Base-by-base conservation (phyloP, 768 basidiomycete genomes). In the Macrocybe gigantea region DNA sequence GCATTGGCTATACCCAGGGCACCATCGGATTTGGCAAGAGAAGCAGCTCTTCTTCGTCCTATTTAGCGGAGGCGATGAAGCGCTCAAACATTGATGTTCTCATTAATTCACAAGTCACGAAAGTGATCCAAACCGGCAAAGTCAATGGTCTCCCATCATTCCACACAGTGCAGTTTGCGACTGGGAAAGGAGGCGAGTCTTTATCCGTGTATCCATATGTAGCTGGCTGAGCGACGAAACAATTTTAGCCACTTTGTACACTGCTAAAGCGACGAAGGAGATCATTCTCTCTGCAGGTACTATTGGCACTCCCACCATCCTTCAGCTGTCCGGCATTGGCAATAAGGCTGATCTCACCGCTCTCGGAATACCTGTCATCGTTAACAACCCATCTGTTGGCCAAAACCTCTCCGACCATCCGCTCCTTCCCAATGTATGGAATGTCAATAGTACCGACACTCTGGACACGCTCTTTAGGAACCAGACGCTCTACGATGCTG, bases 251-350 rank as follows among this genome's bases (percentile, higher is more conserved):
- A 7, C 11, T 11, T 14, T 46, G 3, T 13, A 12, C 7, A 38
- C 22, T 5, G 30, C 46, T 3, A 38, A 30, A 7, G 69, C 69
- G 1, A 53, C 45, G 13, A 65, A 62, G 39, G 71, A 71, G 45
- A 56, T 72, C 29, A 64, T 72, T 29, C 56, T 73, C 4, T 69
- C 68, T 3, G 66, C 63, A 7, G 71, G 71, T 9, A 49, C 59
- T 2, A 53, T 70, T 33, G 66, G 65, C 9, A 69, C 67, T 2
- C 59, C 69, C 5, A 58, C 59, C 12, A 54, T 69, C n/a, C 60
- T 70, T 9, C 51, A 62, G 7, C 53, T 60, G 11, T 66, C 66
- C 13, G 68, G 67, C 9, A 68, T 72, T 13, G 70, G 69, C 7
- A 53, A 62, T 45, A 51, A 53, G 9, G 41, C 48, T 5, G 49